Percentiles rank a stretch among this genome's conserved stretches.
These are phyloP conservation scores for Debaryomycetaceae sp. DNA, from an alignment of 1,139 yeast species.

Conservation along the genomic window DNA sequence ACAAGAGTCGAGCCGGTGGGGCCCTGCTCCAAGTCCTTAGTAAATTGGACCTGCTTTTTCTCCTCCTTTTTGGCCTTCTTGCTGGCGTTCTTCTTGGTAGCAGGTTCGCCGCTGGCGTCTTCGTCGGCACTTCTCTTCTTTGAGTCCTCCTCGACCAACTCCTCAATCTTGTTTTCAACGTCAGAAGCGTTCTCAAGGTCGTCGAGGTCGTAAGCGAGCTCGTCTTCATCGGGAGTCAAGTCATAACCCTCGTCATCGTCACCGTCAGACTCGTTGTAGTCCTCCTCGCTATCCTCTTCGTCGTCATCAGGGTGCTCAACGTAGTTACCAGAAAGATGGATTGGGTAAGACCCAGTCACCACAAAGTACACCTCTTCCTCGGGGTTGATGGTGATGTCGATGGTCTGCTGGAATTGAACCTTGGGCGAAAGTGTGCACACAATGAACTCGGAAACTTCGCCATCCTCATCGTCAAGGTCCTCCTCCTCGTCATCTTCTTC, in stretches of 20 bases:
- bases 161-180: slow-evolving; percentile 52
- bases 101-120: slow-evolving; percentile 19
- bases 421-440: slow-evolving; percentile 90
- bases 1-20: slow-evolving; percentile 59
- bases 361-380: slow-evolving; percentile 93
- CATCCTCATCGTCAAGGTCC: slow-evolving; percentile 57
- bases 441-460: slow-evolving; percentile 67
- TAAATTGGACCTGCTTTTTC: slow-evolving; percentile 77
- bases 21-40: slow-evolving; percentile 89
- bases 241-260: slow-evolving; percentile 74
- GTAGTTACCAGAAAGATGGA: slow-evolving; percentile 92
- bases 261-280: slow-evolving; percentile 50
- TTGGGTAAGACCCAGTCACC: slow-evolving; percentile 92
- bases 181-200: slow-evolving; percentile 59
- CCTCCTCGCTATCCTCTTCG: slow-evolving; percentile 49
- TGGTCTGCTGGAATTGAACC: slow-evolving; percentile 78
- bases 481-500: slow-evolving; percentile 54
- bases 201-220: slow-evolving; percentile 56
- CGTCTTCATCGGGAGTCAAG: slow-evolving; percentile 91
- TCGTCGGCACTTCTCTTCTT: slow-evolving; percentile 31
- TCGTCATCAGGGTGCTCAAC: slow-evolving; percentile 90
- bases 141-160: slow-evolving; percentile 53
- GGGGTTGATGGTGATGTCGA: slow-evolving; percentile 86
- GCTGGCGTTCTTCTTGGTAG: slow-evolving; percentile 28
- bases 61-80: slow-evolving; percentile 45